Conservation (phyloP, 228 moss, liverwort and hornwort genomes). For the Sphagnum magellanicum region DNA sequence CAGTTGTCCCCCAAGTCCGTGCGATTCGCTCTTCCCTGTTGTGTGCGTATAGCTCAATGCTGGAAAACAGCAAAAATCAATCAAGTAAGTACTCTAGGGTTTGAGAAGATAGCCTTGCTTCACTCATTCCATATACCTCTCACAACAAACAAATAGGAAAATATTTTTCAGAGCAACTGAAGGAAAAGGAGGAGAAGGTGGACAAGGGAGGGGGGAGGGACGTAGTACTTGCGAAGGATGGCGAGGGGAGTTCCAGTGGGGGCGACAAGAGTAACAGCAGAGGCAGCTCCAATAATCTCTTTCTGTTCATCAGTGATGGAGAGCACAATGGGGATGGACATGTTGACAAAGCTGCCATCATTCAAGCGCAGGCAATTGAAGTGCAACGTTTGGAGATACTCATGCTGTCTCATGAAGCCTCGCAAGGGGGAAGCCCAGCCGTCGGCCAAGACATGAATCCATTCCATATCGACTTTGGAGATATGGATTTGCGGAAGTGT, state of each 20-base stretch:
- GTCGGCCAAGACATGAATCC: conserved; percentile 87
- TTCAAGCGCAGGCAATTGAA: conserved; percentile 61
- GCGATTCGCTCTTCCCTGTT: conserved; percentile 98
- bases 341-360: conserved; percentile 75
- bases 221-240: conserved; percentile 73
- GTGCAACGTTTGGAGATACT: conserved; percentile 82
- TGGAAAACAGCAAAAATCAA: conserved; percentile 11
- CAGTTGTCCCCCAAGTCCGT: conserved; percentile 81
- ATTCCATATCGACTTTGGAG: conserved; percentile 61
- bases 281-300: conserved; percentile 30
- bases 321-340: conserved; percentile 91
- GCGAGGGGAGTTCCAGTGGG: conserved; percentile 61
- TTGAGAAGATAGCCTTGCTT: too few relatives aligned
- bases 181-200: not conserved
- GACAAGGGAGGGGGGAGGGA: not conserved
- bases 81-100: too few relatives aligned
- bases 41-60: conserved; percentile 90
- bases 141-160: too few relatives aligned
- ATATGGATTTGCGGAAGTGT: conserved; percentile 58
- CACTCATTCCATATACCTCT: too few relatives aligned
- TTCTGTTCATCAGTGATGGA: conserved; percentile 62
- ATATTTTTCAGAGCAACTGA: too few relatives aligned
- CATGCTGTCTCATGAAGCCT: conserved; percentile 93
- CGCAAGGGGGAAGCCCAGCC: conserved; percentile 93
- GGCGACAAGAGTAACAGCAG: conserved; percentile 59